A percentile compares a stretch with the other conserved stretches of the same genome.
phyloP scores from a whole-genome alignment of 305 asterid genomes.

The Solanum chacoense region DNA sequence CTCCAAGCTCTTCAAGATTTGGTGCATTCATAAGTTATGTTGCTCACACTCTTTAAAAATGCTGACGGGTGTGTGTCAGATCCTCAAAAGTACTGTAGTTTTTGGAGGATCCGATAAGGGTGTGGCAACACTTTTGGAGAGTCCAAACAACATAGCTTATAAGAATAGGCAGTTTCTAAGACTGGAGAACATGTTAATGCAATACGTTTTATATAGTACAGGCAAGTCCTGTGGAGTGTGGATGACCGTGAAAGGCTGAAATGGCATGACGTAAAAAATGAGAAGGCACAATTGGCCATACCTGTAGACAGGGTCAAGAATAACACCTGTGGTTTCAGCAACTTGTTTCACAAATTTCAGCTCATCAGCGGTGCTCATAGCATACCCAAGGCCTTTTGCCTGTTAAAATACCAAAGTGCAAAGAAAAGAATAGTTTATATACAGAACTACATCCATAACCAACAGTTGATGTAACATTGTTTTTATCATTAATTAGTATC shows the following conservation, averaged over 20 bases:
- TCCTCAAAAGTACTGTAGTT: neutral
- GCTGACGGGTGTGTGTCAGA: neutral
- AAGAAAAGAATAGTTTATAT: neutral
- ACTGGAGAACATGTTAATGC: neutral
- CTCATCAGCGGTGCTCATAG: constrained; percentile 80
- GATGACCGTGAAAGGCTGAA: neutral
- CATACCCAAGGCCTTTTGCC: constrained; percentile 99
- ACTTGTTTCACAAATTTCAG: constrained; percentile 63
- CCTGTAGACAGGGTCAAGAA: constrained; percentile 99
- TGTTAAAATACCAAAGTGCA: constrained; percentile 13
- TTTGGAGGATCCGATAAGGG: neutral
- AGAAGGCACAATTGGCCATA: constrained; percentile 12
- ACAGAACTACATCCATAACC: neutral
- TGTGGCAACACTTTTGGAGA: neutral
- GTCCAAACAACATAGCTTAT: neutral
- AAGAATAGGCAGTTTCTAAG: neutral
- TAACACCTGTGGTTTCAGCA: constrained; percentile 76
- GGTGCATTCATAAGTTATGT: neutral
- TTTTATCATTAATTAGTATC: neutral
- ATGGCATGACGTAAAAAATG: neutral
- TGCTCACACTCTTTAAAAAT: neutral
- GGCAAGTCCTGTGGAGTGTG: neutral
- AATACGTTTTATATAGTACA: neutral
- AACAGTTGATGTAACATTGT: neutral
- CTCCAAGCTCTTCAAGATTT: neutral